Base-by-base conservation (phyloP, 2,329 filamentous ascomycete genomes). In the Diaporthe australafricana region DNA sequence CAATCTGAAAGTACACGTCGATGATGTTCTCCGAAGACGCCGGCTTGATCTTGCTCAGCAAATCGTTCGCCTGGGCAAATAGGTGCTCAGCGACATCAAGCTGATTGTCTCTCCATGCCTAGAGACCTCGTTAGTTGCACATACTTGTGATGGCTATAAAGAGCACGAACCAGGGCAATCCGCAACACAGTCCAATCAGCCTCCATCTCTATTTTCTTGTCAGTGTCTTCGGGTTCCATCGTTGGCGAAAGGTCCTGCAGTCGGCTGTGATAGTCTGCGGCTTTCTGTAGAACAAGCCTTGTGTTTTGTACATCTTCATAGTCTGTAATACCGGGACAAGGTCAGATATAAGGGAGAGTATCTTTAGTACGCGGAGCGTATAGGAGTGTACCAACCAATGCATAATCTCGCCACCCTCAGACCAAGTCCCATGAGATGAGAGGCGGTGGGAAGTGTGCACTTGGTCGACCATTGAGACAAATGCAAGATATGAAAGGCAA, bases 71-170 rank as follows among this genome's bases (percentile, higher is more conserved):
- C 76, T 93, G 93, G 45, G 81, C 81, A 80, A 92, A 95, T 85
- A 96, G 90, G 79, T 94, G 90, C 69, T 97, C 94, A 35, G 94
- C 93, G 60, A 95, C 88, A 71, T 96, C 93, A 17, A 93, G 84
- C 50, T 92, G 89, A 50, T 89, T 86, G 77, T 95, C 91, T 76
- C 91, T 90, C 91, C 92, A 97, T 38, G 91, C 88, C 94, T 96
- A 63, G 42, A 7, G 5, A 20, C 7, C n/a, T 50, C 45, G 30
- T 65, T 27, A 65, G 45, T 25, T n/a, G n/a, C n/a, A 20, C 22
- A 0, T 1, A 38, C 16, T 22, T 12, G 16, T 63, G 1, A 30
- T 52, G 6, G 7, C 17, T 32, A 17, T 1, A 42, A 45, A 3
- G 25, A n/a, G n/a, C 11, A 27, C 86, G 80, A 81, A 94, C 94